These are phyloP conservation scores for Colletotrichum limetticola DNA, from an alignment of 2,329 filamentous ascomycete genomes.

Conservation along the genomic window DNA sequence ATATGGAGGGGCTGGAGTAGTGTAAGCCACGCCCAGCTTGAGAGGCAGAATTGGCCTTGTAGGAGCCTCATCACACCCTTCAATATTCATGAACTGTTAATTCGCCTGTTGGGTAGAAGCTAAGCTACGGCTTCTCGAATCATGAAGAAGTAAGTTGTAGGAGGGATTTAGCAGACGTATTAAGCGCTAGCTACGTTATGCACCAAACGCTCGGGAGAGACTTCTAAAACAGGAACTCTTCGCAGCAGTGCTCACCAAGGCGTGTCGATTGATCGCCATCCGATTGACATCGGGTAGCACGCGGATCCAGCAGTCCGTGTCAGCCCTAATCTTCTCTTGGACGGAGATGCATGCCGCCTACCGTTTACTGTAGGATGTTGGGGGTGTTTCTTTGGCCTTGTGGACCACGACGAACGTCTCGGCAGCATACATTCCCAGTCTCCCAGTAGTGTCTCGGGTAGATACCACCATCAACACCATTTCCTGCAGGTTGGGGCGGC, in stretches of 20 bases:
- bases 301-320: constrained; percentile 6
- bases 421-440: not conserved
- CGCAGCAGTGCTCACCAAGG: not conserved
- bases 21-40: not conserved
- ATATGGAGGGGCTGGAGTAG: not conserved
- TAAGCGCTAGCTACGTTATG: not conserved
- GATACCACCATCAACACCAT: not conserved
- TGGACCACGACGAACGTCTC: not conserved
- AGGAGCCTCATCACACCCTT: not conserved
- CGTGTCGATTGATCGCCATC: constrained; percentile 25
- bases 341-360: constrained; percentile 10
- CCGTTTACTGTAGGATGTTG: not conserved
- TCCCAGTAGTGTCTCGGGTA: not conserved
- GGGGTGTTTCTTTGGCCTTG: not conserved
- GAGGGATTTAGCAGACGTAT: not conserved
- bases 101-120: not conserved
- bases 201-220: constrained; percentile 1
- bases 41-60: not conserved
- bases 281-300: constrained; percentile 19
- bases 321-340: constrained; percentile 28
- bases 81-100: not conserved
- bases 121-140: not conserved
- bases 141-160: too few relatives aligned
- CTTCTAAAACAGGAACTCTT: constrained; percentile 6
- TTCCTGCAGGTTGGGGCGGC: not conserved